Evolutionary conservation across 2,329 filamentous ascomycete genomes (phyloP).

Genomic region (Fusarium poae): DNA sequence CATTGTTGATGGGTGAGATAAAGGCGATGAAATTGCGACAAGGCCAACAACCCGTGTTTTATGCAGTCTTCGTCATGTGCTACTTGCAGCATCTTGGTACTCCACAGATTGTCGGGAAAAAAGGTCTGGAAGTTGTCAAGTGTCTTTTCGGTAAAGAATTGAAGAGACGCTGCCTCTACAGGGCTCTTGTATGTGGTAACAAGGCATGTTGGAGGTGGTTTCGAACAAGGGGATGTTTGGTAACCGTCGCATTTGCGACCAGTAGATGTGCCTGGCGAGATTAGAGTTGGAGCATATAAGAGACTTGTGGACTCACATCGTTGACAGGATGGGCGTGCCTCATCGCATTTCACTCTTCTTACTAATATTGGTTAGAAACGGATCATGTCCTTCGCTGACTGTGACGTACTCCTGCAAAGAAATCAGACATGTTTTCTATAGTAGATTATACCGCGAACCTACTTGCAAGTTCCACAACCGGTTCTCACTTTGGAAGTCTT

Average conservation of each 20-base stretch:
- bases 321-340: slow-evolving; percentile 13
- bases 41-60: slow-evolving; percentile 14
- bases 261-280: slow-evolving; percentile 16
- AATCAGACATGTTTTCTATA: background rate
- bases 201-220: background rate
- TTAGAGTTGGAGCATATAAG: background rate
- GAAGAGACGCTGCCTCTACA: slow-evolving; percentile 19
- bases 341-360: slow-evolving; percentile 33
- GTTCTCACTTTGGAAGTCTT: slow-evolving; percentile 22
- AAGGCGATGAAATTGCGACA: slow-evolving; percentile 20
- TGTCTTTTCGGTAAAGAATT: slow-evolving; percentile 34
- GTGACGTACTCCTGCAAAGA: slow-evolving; percentile 13
- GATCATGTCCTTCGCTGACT: no score
- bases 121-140: slow-evolving; percentile 30
- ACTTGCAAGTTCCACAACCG: slow-evolving; percentile 36
- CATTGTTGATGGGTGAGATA: slow-evolving; percentile 18
- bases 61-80: slow-evolving; percentile 21
- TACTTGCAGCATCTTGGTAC: slow-evolving; percentile 15
- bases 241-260: slow-evolving; percentile 35
- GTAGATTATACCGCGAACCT: background rate
- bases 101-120: slow-evolving; percentile 30
- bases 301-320: background rate
- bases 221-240: accelerated
- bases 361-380: background rate
- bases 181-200: background rate